These are phyloP conservation scores for Chaetomium olivaceum DNA, from an alignment of 2,329 filamentous ascomycete species.

Conservation along the genomic window DNA sequence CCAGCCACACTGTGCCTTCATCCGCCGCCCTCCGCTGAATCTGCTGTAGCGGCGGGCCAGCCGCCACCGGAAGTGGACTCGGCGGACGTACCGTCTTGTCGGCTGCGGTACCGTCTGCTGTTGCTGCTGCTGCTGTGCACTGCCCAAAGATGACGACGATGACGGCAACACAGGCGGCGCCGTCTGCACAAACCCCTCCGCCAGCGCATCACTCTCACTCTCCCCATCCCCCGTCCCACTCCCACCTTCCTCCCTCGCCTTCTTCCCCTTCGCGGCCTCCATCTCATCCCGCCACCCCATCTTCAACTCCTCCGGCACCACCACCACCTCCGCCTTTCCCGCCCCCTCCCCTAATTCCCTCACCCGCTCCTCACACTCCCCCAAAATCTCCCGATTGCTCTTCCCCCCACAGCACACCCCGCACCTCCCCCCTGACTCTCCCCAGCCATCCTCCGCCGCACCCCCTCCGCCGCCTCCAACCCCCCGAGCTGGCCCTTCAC, in stretches of 20 bases:
- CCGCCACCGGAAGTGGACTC: slow-evolving; percentile 21
- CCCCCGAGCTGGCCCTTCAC: slow-evolving; percentile 87
- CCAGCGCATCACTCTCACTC: slow-evolving; percentile 50
- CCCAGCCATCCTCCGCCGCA: slow-evolving; percentile 67
- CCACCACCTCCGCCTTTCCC: slow-evolving; percentile 43
- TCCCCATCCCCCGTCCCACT: slow-evolving; percentile 36
- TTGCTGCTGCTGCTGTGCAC: slow-evolving; percentile 12
- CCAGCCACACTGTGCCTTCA: slow-evolving; percentile 71
- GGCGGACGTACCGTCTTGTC: slow-evolving; percentile 24
- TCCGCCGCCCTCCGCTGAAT: slow-evolving; percentile 39
- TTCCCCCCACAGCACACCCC: slow-evolving; percentile 67
- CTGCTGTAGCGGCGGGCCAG: slow-evolving; percentile 28
- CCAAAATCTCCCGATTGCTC: slow-evolving; percentile 72
- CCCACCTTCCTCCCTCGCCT: slow-evolving; percentile 4
- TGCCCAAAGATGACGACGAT: slow-evolving; percentile 23
- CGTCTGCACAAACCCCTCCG: slow-evolving; percentile 61
- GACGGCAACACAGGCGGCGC: slow-evolving; percentile 37
- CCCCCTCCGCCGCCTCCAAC: slow-evolving; percentile 70
- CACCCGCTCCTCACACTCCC: slow-evolving; percentile 64
- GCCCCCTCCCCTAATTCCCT: slow-evolving; percentile 35
- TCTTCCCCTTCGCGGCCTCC: slow-evolving; percentile 35
- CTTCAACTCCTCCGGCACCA: slow-evolving; percentile 57
- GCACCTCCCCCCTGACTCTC: slow-evolving; percentile 70
- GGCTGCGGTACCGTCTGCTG: slow-evolving; percentile 14
- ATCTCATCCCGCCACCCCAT: slow-evolving; percentile 76